A percentile compares a stretch with the other conserved stretches of the same genome.
phyloP scores from a whole-genome alignment of 2,329 filamentous ascomycete genomes.

The Atkinsonella hypoxylon region DNA sequence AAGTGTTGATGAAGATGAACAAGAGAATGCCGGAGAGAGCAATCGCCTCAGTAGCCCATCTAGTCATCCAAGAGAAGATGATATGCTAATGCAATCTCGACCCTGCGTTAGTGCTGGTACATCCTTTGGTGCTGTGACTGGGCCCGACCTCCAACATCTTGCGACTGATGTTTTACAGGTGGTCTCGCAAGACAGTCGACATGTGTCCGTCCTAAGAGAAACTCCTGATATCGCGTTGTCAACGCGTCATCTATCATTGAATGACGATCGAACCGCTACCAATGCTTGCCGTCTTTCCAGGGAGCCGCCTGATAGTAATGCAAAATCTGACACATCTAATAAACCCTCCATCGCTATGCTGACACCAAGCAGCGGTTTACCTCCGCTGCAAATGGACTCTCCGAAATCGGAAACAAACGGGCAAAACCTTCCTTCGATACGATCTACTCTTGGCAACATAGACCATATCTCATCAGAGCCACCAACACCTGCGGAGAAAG shows the following conservation, averaged over 20 bases:
- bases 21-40: conserved; percentile 15
- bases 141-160: conserved; percentile 17
- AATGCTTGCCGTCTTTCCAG: conserved; percentile 5
- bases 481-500: conserved; percentile 20
- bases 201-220: conserved; percentile 9
- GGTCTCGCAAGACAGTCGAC: conserved; percentile 10
- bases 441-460: conserved; percentile 24
- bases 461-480: conserved; percentile 19
- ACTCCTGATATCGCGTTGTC: conserved; percentile 18
- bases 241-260: conserved; percentile 21
- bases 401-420: conserved; percentile 22
- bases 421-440: conserved; percentile 27
- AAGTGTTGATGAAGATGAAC: conserved; percentile 29
- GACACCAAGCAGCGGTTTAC: conserved; percentile 20
- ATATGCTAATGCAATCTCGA: neutral
- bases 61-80: neutral
- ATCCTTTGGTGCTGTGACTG: conserved; percentile 3
- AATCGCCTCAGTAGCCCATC: conserved; percentile 12
- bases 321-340: conserved; percentile 9
- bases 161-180: conserved; percentile 22
- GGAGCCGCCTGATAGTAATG: conserved; percentile 1
- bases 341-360: conserved; percentile 14
- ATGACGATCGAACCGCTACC: conserved; percentile 17
- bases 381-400: conserved; percentile 26
- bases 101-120: neutral